Base-by-base conservation (phyloP, 768 basidiomycete genomes). In the Inosperma sp. region DNA sequence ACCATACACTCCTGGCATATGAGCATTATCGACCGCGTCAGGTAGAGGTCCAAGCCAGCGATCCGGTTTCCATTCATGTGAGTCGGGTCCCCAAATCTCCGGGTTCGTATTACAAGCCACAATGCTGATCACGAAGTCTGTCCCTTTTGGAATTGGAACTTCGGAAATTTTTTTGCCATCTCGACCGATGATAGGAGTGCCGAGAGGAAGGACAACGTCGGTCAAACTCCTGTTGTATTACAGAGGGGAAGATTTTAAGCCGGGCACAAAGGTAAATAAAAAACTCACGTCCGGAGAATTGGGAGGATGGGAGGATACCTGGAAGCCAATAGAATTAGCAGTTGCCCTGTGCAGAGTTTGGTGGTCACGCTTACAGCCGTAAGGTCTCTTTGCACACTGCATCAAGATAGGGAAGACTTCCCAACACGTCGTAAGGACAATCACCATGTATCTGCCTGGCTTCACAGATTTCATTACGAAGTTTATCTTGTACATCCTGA, bases 11-110 rank as follows among this genome's bases (percentile, higher is more conserved):
- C 59, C 59, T 1, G 59, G 59, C n/a, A 61, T 31, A 42, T 48
- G 55, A 2, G 57, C 55, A 26, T 45, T 29, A 13, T 31, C 19
- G 19, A 61, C 40, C 0, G 48, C 23, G 1, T 52, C 40, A 4
- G 60, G 57, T 17, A 59, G 31, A 4, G 55, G 30, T 10, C 53
- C 51, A 1, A 76, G 59, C 75, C 76, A 77, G 7, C 75, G 62
- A 44, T 76, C 74, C 2, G 75, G 76, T 47, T 72, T 75, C 69
- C 72, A 77, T 52, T 76, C 72, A 17, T 60, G 39, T 0, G 71
- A 70, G 52, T 78, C 75, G 9, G 60, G 55, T 4, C 76, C 74
- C 75, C 74, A 77, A 6, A 75, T 47, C 2, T 59, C 61, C 35
- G 64, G 62, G 53, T 68, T 65, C 8, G 56, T 55, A 50, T 76